A percentile compares a stretch with the other conserved stretches of the same genome.
phyloP scores from a whole-genome alignment of 2,329 filamentous ascomycete genomes.

The Penicillium aurantiogriseum region DNA sequence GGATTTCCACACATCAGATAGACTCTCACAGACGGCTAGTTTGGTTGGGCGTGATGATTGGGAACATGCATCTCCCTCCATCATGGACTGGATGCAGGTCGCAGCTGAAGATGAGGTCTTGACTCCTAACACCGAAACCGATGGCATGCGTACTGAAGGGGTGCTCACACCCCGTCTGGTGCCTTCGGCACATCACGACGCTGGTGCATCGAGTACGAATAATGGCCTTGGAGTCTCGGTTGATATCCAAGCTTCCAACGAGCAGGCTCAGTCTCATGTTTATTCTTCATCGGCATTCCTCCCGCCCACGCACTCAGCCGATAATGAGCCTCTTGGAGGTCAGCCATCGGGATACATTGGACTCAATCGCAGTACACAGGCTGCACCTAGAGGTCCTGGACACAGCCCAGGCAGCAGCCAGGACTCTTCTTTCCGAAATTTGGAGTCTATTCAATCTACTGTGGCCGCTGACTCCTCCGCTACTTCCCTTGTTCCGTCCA shows the following conservation, averaged over 20 bases:
- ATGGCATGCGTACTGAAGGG: slow-evolving; percentile 27
- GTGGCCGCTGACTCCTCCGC: slow-evolving; percentile 37
- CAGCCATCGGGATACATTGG: neutral
- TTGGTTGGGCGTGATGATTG: slow-evolving; percentile 48
- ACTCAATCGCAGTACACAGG: neutral
- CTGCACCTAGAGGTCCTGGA: slow-evolving; percentile 19
- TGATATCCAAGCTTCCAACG: slow-evolving; percentile 33
- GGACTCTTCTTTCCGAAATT: slow-evolving; percentile 36
- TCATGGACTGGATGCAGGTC: slow-evolving; percentile 50
- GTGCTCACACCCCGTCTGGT: slow-evolving; percentile 29
- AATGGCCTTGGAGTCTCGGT: slow-evolving; percentile 47
- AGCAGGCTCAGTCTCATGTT: neutral
- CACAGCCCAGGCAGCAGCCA: slow-evolving; percentile 37
- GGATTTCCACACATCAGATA: slow-evolving; percentile 26
- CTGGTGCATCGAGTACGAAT: slow-evolving; percentile 26
- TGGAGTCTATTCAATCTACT: slow-evolving; percentile 31
- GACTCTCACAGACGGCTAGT: slow-evolving; percentile 41
- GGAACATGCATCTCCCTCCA: slow-evolving; percentile 50
- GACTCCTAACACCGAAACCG: slow-evolving; percentile 37
- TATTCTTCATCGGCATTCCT: neutral
- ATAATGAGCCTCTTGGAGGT: neutral
- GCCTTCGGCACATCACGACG: slow-evolving; percentile 12
- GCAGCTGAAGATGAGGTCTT: slow-evolving; percentile 40
- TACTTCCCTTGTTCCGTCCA: slow-evolving; percentile 38
- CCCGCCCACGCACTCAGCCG: neutral